Base-by-base conservation (phyloP, 805 yeast genomes). In the Cyberlindnera subsufficiens region DNA sequence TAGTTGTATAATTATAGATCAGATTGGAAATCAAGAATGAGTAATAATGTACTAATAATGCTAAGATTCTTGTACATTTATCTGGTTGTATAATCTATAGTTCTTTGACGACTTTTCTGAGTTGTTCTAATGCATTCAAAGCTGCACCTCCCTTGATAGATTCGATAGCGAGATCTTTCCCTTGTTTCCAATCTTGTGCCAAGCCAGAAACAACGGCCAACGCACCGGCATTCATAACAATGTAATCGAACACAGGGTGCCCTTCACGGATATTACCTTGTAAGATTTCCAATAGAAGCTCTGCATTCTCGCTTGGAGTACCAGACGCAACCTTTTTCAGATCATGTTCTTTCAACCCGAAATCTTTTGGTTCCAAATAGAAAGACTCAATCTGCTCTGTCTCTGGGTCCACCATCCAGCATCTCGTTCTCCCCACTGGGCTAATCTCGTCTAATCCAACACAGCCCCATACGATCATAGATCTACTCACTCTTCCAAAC, bases 371-470 rank as follows among this genome's bases (percentile, higher is more conserved):
- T 9, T 71, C 67, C 3, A 86, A 50, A 34, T 64, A 68, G 37
- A 71, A 71, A 16, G 64, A 63, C 8, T 69, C 62, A 22, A 77
- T 67, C 18, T 61, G 55, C 0, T 72, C 76, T 2, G 68, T 58
- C 13, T 59, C 55, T 31, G 72, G 66, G 40, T 68, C 69, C 1
- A 83, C 75, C 40, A 73, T 68, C 99, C 99, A 93, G 47, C 82
- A 78, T 43, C 77, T 77, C 3, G 96, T 83, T 42, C 68, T 64
- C 0, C 97, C 98, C 27, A 82, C 77, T 3, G 97, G 96, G 2
- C 96, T 83, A 30, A 93, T 85, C 66, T 93, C 99, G 59, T 93
- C 99, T 27, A 93, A 68, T 0, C 96, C 96, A 38, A 86, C 78
- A 41, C 81, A 81, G 11, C 99, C 99, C 79, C 86, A 91, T 16